Evolutionary conservation across 495 filamentous ascomycete genomes (phyloP), one percentile per base, ranked within the genome.

Genomic region (Lichenothelia convexa): DNA sequence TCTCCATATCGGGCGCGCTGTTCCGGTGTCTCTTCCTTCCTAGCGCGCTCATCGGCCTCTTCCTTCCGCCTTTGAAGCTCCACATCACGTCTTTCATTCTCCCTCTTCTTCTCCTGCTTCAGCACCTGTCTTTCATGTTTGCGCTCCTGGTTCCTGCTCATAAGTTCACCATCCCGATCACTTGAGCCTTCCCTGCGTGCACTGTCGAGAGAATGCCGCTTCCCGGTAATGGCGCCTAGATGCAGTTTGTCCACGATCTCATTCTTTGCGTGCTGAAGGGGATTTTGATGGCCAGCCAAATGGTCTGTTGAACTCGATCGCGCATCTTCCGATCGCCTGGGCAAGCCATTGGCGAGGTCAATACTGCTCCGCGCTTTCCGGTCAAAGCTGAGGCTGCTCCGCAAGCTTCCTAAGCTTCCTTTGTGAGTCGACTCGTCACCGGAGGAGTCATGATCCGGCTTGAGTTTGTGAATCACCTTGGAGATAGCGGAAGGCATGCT

Each of bases 61-160:
- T 57, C 40, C 39, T 43, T 42, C 23, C 49, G 36, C 41, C 40
- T 42, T 26, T 36, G 30, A 26, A 49, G 39, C 18, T 53, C 58
- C 24, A 45, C 49, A 34, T 44, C 42, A 12, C 45, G 43, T 45
- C 54, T 47, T 30, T 44, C 34, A 7, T 35, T 41, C 32, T 54
- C 53, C 27, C 53, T 48, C 30, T 41, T 46, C 21, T 48, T 41
- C 33, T 46, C 35, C 32, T 59, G 54, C 30, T 45, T 36, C 12
- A 45, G 43, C 5, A 44, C 50, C 36, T 51, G 45, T 33, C 43
- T 49, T 43, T 58, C 56, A 32, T 53, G 48, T 46, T 59, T 61
- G 33, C 48, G 45, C 26, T 43, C 40, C 47, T 61, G 58, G 36
- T 58, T 58, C 22, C 43, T 42, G 41, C 53, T 57, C 48, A 56